A percentile compares a stretch with the other conserved stretches of the same genome.
Conservation (phyloP, 805 yeast genomes). For the Saccharomyces eubayanus region DNA sequence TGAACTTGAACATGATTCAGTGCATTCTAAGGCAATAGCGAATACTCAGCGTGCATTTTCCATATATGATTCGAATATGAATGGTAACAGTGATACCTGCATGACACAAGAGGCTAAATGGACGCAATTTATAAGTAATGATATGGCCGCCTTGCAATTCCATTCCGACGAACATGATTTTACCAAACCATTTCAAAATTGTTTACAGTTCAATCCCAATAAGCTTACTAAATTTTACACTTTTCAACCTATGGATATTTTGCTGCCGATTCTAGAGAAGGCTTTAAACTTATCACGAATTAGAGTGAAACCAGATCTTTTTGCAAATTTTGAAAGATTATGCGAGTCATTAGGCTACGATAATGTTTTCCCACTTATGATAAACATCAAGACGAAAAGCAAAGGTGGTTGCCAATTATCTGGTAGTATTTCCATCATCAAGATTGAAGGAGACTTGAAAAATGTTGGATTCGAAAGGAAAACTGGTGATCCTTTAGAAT, state of each 20-base stretch:
- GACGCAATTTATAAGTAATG: conserved; percentile 19
- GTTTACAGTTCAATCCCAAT: conserved; percentile 16
- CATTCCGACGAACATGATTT: conserved; percentile 3
- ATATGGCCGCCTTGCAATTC: conserved; percentile 25
- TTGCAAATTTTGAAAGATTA: conserved; percentile 13
- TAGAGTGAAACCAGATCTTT: conserved; percentile 20
- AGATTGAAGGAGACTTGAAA: conserved; percentile 35
- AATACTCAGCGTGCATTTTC: conserved; percentile 21
- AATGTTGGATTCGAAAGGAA: conserved; percentile 48
- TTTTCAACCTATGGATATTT: conserved; percentile 17
- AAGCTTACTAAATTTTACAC: conserved; percentile 28
- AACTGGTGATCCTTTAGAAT: conserved; percentile 63
- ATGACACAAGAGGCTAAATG: conserved; percentile 18
- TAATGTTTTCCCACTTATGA: conserved; percentile 32
- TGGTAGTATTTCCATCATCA: conserved; percentile 40
- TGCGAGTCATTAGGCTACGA: conserved; percentile 7
- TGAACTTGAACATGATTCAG: conserved; percentile 25
- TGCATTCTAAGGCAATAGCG: conserved; percentile 5
- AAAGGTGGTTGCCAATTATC: conserved; percentile 37
- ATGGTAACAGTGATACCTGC: conserved; percentile 1
- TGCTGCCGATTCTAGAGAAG: conserved; percentile 26
- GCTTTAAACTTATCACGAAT: conserved; percentile 21
- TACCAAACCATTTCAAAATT: neutral
- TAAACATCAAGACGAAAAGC: conserved; percentile 37
- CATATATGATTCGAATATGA: conserved; percentile 5